These are phyloP conservation scores for Cupressus sempervirens DNA, from an alignment of 75 land plant genomes.

Conservation along the genomic window DNA sequence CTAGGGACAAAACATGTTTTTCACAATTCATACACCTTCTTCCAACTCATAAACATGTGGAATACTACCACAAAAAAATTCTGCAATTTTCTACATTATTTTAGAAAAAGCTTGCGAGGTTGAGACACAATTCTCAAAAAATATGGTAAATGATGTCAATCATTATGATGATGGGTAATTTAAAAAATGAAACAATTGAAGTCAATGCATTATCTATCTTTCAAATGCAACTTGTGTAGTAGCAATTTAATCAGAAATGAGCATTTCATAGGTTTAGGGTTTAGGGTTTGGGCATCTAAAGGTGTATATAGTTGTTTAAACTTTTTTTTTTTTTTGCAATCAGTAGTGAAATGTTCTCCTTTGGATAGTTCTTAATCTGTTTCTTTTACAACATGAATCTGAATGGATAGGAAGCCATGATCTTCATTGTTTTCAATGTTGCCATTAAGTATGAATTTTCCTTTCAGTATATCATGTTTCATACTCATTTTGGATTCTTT, in stretches of 20 bases:
- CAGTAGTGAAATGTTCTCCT: too few species aligned
- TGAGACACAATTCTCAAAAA: too few species aligned
- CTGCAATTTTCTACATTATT: too few species aligned
- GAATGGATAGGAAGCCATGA: constrained; percentile 59
- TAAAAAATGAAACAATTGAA: background rate
- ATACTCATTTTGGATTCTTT: too few species aligned
- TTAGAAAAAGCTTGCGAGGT: too few species aligned
- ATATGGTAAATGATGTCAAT: background rate
- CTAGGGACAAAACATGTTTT: too few species aligned
- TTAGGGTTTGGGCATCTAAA: background rate
- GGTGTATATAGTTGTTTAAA: background rate
- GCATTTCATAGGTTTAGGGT: background rate
- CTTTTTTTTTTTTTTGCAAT: background rate
- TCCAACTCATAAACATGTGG: too few species aligned
- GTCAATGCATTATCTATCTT: background rate
- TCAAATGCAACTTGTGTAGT: background rate
- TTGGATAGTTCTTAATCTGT: background rate
- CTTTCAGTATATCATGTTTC: too few species aligned
- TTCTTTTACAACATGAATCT: constrained; percentile 53
- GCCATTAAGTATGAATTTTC: constrained; percentile 38
- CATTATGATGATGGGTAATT: background rate
- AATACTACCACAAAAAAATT: too few species aligned
- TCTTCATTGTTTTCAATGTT: constrained; percentile 58
- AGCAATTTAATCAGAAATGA: background rate
- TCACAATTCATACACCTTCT: too few species aligned